Evolutionary conservation across 495 filamentous ascomycete genomes (phyloP).

Genomic region (Aspergillus coremiiformis): DNA sequence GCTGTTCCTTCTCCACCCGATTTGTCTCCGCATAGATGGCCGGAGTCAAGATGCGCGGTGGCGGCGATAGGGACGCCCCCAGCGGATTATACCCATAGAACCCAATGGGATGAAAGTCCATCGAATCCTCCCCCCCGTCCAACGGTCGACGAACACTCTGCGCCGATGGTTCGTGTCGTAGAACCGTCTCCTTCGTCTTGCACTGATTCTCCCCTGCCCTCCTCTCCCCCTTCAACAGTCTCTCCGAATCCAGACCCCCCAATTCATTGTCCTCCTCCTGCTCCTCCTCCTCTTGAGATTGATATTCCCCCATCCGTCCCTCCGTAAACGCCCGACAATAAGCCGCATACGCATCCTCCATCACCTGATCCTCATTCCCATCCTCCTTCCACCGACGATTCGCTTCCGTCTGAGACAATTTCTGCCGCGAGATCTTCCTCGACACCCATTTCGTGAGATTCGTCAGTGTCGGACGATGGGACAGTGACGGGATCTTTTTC

Average conservation of each 20-base stretch:
- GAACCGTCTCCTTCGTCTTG: not conserved
- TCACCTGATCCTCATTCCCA: not conserved
- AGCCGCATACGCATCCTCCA: conserved; percentile 3
- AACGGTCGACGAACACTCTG: too few species aligned
- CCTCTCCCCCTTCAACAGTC: too few species aligned
- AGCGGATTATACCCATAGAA: conserved; percentile 8
- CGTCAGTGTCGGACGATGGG: conserved; percentile 10
- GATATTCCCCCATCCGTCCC: not conserved
- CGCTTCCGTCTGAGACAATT: conserved; percentile 5
- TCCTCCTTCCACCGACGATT: too few species aligned
- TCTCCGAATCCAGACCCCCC: too few species aligned
- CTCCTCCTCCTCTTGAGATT: not conserved
- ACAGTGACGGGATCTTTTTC: not conserved
- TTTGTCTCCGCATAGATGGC: conserved; percentile 9
- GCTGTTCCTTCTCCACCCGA: not conserved
- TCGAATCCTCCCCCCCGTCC: not conserved
- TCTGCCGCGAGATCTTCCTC: conserved; percentile 14
- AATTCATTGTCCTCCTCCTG: too few species aligned
- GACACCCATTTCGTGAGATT: conserved; percentile 17
- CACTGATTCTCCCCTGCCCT: too few species aligned
- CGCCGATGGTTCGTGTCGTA: too few species aligned
- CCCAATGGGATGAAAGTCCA: conserved; percentile 7
- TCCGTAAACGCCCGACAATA: conserved; percentile 21
- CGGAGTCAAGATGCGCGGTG: conserved; percentile 14
- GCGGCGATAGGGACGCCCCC: conserved; percentile 2